Percentiles rank a stretch among this genome's conserved stretches.
Conservation (phyloP, 78 protist species). For the Speleostelium caveatum region DNA sequence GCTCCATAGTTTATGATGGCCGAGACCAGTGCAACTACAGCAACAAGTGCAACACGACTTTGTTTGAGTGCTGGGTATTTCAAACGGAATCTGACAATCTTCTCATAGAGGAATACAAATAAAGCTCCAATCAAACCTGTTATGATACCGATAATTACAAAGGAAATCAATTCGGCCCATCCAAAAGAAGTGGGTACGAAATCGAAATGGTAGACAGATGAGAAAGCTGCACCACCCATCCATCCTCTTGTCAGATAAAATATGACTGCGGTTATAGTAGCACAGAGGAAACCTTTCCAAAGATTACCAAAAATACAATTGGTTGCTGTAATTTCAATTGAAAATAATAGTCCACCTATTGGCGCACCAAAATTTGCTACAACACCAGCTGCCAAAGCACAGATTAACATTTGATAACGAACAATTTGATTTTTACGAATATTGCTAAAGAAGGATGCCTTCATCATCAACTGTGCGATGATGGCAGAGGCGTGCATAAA, state of each 20-base stretch:
- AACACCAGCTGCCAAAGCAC: slow-evolving; percentile 92
- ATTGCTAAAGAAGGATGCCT: background rate
- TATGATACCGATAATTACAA: slow-evolving; percentile 81
- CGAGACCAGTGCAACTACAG: background rate
- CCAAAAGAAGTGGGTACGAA: slow-evolving; percentile 33
- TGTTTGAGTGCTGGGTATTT: slow-evolving; percentile 19
- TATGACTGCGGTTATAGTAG: slow-evolving; percentile 67
- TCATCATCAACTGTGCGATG: slow-evolving; percentile 47
- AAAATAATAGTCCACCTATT: slow-evolving; percentile 93
- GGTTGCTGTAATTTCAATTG: slow-evolving; percentile 91
- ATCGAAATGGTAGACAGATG: slow-evolving; percentile 45
- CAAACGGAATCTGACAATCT: slow-evolving; percentile 69
- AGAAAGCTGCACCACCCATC: background rate
- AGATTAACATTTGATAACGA: slow-evolving; percentile 64
- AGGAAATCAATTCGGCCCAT: slow-evolving; percentile 12
- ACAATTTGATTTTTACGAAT: slow-evolving; percentile 61
- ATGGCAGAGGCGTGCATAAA: slow-evolving; percentile 88
- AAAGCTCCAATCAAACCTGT: slow-evolving; percentile 84
- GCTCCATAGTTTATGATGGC: slow-evolving; percentile 24
- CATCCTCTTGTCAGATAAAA: slow-evolving; percentile 42
- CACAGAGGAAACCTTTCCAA: slow-evolving; percentile 82
- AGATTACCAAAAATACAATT: slow-evolving; percentile 81
- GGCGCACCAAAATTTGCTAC: slow-evolving; percentile 95
- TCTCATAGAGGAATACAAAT: slow-evolving; percentile 70
- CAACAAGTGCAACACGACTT: slow-evolving; percentile 39